Conservation (phyloP, 2,329 filamentous ascomycete genomes). For the Trichoderma arundinaceum region DNA sequence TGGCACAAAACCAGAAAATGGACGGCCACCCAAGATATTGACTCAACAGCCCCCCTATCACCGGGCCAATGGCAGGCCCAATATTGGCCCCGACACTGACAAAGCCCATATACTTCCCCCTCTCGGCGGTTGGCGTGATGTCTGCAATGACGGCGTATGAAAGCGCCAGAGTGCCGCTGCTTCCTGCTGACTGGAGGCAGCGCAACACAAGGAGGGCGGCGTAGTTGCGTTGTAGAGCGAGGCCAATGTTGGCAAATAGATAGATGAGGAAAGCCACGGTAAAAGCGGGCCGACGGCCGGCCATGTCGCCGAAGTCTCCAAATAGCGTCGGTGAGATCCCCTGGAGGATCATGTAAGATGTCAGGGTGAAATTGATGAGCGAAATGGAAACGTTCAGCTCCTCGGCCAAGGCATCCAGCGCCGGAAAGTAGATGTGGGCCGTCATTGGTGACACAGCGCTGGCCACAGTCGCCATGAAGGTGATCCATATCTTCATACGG, state of each 20-base stretch:
- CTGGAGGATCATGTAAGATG: constrained; percentile 69
- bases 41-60: constrained; percentile 67
- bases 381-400: constrained; percentile 48
- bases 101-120: constrained; percentile 75
- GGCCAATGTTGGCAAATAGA: constrained; percentile 62
- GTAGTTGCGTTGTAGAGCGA: constrained; percentile 63
- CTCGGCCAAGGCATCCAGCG: constrained; percentile 48
- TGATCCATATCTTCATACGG: constrained; percentile 57
- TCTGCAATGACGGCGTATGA: constrained; percentile 75
- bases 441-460: constrained; percentile 64
- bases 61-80: constrained; percentile 60
- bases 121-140: constrained; percentile 69
- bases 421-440: constrained; percentile 62
- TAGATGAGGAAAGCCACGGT: constrained; percentile 64
- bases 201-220: constrained; percentile 64
- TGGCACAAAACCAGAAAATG: constrained; percentile 72
- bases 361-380: constrained; percentile 58
- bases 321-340: constrained; percentile 65
- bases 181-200: constrained; percentile 67
- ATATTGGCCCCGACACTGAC: constrained; percentile 65
- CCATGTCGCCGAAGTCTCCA: constrained; percentile 65
- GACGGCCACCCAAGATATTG: constrained; percentile 70
- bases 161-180: constrained; percentile 72
- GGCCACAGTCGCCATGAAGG: constrained; percentile 57
- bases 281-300: constrained; percentile 66